Base-by-base conservation (phyloP, 2,329 filamentous ascomycete species). In the Plectosphaerella plurivora region DNA sequence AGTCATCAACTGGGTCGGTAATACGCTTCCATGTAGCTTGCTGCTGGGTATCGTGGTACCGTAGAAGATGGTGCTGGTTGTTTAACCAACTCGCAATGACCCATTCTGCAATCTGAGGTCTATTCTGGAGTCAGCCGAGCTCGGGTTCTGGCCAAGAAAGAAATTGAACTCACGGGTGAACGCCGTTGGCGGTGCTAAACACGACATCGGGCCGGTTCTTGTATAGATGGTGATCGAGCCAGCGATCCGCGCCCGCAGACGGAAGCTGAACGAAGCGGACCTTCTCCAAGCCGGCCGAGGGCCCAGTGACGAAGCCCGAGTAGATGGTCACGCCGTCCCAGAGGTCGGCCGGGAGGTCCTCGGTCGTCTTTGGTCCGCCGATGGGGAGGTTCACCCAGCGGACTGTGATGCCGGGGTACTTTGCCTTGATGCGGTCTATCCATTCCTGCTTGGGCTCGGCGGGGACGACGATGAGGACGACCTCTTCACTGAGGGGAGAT, bases 81-180 rank as follows among this genome's bases (percentile, higher is more conserved):
- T 76, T 69, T 3, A 82, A 64, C 57, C 73, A 82, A 0, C 77
- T 81, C 20, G 68, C 63, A 22, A 82, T 73, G 7, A 82, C 70
- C 79, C 79, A 83, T 62, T 83, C 79, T 0, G 78, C 66, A 55
- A 82, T 83, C 58, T 82, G 79, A 2, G 79, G 78, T 2, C 78
- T 81, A 45, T 7, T 3, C 1, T 12, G 1, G 1, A 1, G 15
- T 47, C 10, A 33, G 47, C 6, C 6, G 9, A 18, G n/a, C 4
- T 15, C 2, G 46, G 5, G n/a, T n/a, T 6, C 22, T 16, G 2
- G 20, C 15, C 3, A 11, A 37, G 24, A 7, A 5, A 37, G 3
- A n/a, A 10, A 15, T 11, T 10, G 22, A 20, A 66, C 71, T 53
- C 52, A 75, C 73, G 73, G 63, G 54, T 76, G 72, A n/a, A 83